Evolutionary conservation across 345 rosid species (phyloP).

Genomic region (Linum lewisii): DNA sequence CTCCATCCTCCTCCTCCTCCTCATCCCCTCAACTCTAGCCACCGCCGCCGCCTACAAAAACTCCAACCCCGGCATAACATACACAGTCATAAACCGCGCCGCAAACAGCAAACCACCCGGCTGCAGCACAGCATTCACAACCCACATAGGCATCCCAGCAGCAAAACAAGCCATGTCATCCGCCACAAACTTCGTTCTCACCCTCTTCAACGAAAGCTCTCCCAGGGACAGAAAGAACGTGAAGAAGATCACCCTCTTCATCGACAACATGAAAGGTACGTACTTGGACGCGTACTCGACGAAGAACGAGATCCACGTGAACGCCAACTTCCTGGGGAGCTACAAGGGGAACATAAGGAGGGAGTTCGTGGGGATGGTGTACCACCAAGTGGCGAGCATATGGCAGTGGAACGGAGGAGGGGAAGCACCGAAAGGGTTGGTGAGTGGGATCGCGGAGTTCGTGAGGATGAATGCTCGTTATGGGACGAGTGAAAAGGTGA

Average conservation of each 20-base stretch:
- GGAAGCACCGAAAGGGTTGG: conserved; percentile 15
- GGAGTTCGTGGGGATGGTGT: conserved; percentile 47
- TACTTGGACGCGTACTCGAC: too few relatives aligned
- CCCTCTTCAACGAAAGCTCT: conserved; percentile 22
- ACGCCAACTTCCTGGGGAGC: conserved; percentile 18
- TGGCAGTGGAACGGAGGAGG: conserved; percentile 19
- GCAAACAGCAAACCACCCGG: too few relatives aligned
- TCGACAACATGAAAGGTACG: conserved; percentile 19
- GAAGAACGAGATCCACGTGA: conserved; percentile 26
- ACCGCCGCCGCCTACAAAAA: too few relatives aligned
- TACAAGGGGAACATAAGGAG: conserved; percentile 29
- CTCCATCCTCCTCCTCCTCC: too few relatives aligned
- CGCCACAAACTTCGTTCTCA: conserved; percentile 30
- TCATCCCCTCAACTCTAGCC: too few relatives aligned
- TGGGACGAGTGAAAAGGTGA: not conserved
- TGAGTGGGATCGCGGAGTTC: conserved; percentile 20
- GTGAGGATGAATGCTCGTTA: conserved; percentile 11
- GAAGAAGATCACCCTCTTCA: conserved; percentile 16
- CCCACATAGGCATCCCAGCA: conserved; percentile 23
- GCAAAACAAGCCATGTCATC: conserved; percentile 16
- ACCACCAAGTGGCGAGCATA: conserved; percentile 37
- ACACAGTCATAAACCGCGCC: conserved; percentile 25
- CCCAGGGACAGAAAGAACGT: conserved; percentile 20
- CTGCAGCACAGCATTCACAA: conserved; percentile 24
- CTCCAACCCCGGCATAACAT: conserved; percentile 23